Percentiles rank a stretch among this genome's conserved stretches.
These are phyloP conservation scores for Prinsepia uniflora DNA, from an alignment of 306 rosid genomes.

Conservation along the genomic window DNA sequence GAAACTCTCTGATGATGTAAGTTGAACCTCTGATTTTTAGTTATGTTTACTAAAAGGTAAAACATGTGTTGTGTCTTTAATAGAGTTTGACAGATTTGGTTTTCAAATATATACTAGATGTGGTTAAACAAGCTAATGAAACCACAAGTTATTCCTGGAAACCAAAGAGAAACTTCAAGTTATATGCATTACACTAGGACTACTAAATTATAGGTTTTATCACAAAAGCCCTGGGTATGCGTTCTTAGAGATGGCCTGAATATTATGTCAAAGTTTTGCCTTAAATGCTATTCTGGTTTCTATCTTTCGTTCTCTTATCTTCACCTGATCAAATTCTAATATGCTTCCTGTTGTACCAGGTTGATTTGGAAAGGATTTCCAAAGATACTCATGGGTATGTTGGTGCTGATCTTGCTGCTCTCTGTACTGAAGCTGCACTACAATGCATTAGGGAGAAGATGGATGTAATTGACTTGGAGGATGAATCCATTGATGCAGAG, in stretches of 20 bases:
- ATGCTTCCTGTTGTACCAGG: slow-evolving; percentile 30
- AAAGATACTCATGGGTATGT: slow-evolving; percentile 67
- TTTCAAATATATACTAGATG: not conserved
- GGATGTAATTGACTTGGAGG: slow-evolving; percentile 68
- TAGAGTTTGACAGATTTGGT: not conserved
- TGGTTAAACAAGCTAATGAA: not conserved
- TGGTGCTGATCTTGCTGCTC: slow-evolving; percentile 74
- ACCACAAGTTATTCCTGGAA: not conserved
- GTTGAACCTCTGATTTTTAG: slow-evolving; percentile 5
- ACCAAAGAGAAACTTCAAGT: not conserved
- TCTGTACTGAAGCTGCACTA: slow-evolving; percentile 67
- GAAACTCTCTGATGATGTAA: slow-evolving; percentile 72
- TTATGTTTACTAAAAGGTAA: not conserved
- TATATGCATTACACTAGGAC: not conserved
- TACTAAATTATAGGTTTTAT: not conserved
- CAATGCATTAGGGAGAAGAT: slow-evolving; percentile 73
- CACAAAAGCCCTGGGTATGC: not conserved
- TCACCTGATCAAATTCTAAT: not conserved
- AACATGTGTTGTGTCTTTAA: slow-evolving; percentile 4
- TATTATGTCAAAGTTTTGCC: not conserved
- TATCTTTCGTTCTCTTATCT: not conserved
- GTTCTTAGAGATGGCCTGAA: not conserved
- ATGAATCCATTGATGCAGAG: slow-evolving; percentile 64
- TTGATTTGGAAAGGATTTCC: slow-evolving; percentile 54
- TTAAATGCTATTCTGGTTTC: not conserved